Percentiles rank a stretch among this genome's conserved stretches.
Conservation (phyloP, 441 rosid species). For the Pelargonium fulgidum region DNA sequence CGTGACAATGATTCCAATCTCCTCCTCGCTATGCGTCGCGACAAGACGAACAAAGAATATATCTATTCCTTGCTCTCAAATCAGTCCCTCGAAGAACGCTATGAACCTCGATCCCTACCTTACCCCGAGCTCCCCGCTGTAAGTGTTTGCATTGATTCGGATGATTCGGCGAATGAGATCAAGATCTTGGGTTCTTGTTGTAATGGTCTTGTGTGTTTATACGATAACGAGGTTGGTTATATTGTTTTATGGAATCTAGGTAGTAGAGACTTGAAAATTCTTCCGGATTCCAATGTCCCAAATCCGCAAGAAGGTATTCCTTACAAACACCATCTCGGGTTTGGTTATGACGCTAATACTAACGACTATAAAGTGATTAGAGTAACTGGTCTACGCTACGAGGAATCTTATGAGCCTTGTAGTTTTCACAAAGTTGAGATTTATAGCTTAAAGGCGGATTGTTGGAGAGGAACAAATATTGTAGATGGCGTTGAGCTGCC, state of each 20-base stretch:
- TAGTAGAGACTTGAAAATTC: background rate
- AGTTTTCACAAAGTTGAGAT: background rate
- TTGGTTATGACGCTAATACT: background rate
- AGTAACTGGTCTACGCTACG: background rate
- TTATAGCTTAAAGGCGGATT: background rate
- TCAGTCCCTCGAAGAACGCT: too few species aligned
- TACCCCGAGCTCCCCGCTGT: background rate
- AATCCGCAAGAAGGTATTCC: background rate
- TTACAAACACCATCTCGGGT: background rate
- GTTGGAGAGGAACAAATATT: background rate
- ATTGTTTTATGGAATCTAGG: background rate
- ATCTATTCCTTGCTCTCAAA: background rate
- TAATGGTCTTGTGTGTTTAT: background rate
- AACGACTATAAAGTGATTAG: background rate
- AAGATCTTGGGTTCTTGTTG: background rate
- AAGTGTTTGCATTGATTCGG: background rate
- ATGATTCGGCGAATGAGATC: too few species aligned
- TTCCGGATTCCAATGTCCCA: background rate
- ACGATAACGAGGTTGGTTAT: background rate
- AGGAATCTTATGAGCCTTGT: background rate
- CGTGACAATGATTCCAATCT: background rate
- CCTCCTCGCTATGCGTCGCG: background rate
- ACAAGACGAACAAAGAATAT: background rate
- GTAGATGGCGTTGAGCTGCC: background rate
- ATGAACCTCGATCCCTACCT: background rate